Evolutionary conservation across 2,329 filamentous ascomycete species (phyloP), one percentile per base, ranked within the genome.

Genomic region (Pseudogymnoascus sp.): DNA sequence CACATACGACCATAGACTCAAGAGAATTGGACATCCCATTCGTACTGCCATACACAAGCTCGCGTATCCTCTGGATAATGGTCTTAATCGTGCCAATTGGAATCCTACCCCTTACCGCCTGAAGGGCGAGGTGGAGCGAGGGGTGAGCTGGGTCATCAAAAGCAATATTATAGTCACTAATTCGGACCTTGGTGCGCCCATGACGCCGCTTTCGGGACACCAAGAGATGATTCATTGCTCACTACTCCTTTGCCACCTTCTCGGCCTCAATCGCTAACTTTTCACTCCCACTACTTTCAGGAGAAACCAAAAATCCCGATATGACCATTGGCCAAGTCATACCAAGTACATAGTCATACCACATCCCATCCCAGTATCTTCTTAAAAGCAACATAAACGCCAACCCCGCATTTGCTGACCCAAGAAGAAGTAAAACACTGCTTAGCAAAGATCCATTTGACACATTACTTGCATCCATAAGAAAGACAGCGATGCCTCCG

Each of bases 161-260:
- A 40, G 37, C 37, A 40, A 16, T 40, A 40, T 16, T 40, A 40
- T 40, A 16, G 37, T 18, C n/a, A 40, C 37, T 18, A 18, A 16
- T 40, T 18, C 37, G n/a, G 85, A 83, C 65, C 93, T 96, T 66
- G 87, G 96, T 75, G 7, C 25, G 25, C 25, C 6, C 25, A 28
- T 28, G 6, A 28, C 25, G 6, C 40, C 18, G 16, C 16, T 42
- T 42, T 21, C 8, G 40, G 14, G 40, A 21, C 18, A 42, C 16
- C 16, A 42, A 42, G 40, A 5, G 18, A 21, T 21, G 10, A 21
- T 42, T 42, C 16, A 21, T 42, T 42, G 16, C 40, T 42, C 16
- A 42, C 18, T 21, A 42, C 16, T 42, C 40, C 16, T 42, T 42
- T 21, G 40, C 16, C 10, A 8, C 40, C 40, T 42, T 42, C 18